Evolutionary conservation across 140 eudicot genomes (phyloP), one percentile per base, ranked within the genome.

Genomic region (Cichorium intybus): DNA sequence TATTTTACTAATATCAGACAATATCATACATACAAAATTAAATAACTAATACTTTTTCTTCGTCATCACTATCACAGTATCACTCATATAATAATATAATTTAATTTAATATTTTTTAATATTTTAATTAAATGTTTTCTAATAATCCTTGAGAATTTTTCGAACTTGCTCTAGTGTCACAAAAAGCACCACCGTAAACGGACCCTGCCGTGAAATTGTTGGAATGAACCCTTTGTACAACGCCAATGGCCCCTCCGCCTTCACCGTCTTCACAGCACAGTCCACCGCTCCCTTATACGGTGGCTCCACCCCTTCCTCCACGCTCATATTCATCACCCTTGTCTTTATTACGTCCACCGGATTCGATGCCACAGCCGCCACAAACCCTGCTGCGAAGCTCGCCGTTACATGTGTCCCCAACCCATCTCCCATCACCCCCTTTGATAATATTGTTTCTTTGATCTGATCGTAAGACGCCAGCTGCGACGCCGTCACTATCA

Each of bases 331-430:
- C 86, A 82, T 83, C 45, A 85, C 84, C 12, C 87, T 48, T 0
- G 94, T 85, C 75, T 85, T 85, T 15, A 85, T 76, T 59, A 71
- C 87, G 53, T 85, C 88, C 21, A 85, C 77, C 31, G 94, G 88
- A 27, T 82, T 78, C 55, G 88, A 69, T 24, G 74, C 87, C 61
- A 78, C 86, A 15, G 94, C 43, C 10, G 94, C 88, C 60, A 85
- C 87, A 18, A 85, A 85, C 56, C 94, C 94, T 0, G 94, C 87
- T 1, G 82, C 80, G 15, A 82, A 83, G 56, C 94, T 85, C 8
- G 94, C 94, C 41, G 84, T 67, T 28, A 75, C 79, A 56, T 82
- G 88, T 21, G 81, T 78, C 71, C 84, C 84, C 5, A 82, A 60
- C 24, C 88, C 88, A 24, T 82, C 84, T 0, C 26, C 37, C 88